Percentiles rank a stretch among this genome's conserved stretches.
phyloP scores from a whole-genome alignment of 768 basidiomycete species.

The Agrocybe praecox region DNA sequence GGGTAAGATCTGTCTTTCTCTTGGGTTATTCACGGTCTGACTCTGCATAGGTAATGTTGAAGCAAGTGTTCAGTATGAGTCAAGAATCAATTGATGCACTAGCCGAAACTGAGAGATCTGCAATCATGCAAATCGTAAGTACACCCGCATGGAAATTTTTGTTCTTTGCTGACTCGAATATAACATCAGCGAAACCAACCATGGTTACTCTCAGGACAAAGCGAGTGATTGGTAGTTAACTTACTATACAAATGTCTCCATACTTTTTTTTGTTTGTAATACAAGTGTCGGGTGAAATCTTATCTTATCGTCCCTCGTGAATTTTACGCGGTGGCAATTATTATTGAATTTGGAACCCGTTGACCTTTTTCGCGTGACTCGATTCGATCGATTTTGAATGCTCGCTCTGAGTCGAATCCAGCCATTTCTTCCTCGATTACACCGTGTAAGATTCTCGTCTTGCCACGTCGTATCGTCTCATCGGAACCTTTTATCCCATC shows the following conservation, averaged over 20 bases:
- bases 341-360: not conserved
- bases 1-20: conserved; percentile 28
- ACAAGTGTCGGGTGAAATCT: not conserved
- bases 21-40: conserved; percentile 3
- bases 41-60: conserved; percentile 67
- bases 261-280: conserved; percentile 1
- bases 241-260: not conserved
- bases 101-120: conserved; percentile 75
- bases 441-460: conserved; percentile 31
- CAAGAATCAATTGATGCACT: conserved; percentile 83
- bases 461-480: conserved; percentile 29
- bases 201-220: not conserved
- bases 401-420: conserved; percentile 33
- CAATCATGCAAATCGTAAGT: conserved; percentile 80
- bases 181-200: conserved; percentile 34
- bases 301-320: conserved; percentile 10
- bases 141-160: not conserved
- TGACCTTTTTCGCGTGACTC: conserved; percentile 32
- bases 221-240: not conserved
- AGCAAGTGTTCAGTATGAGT: conserved; percentile 83
- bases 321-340: not conserved
- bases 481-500: conserved; percentile 16
- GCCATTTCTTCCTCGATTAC: conserved; percentile 29
- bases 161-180: not conserved
- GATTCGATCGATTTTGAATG: conserved; percentile 40